Evolutionary conservation across 2,329 filamentous ascomycete genomes (phyloP), one percentile per base, ranked within the genome.

Genomic region (Aspergillus japonicus): DNA sequence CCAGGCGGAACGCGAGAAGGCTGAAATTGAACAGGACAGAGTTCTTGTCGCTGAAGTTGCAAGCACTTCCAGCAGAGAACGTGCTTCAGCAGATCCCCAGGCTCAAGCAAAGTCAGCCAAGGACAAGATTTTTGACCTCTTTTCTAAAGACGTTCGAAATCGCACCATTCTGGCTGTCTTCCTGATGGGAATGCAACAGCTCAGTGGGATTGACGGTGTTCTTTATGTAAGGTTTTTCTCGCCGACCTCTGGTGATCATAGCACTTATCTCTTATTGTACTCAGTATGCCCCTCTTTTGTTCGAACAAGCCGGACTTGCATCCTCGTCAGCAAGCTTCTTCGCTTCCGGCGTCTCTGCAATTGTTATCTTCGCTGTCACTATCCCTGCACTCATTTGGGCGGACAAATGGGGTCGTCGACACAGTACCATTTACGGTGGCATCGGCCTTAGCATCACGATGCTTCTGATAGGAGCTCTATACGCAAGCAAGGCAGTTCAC

Each of bases 171-270:
- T 87, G 19, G 85, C 80, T 0, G 75, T 85, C 0, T 87, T 87
- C 61, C 70, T 87, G 55, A 80, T 88, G 69, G 81, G 77, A 1
- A 85, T 87, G 78, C 79, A 85, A 33, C 86, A 89, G 64, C 73
- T 88, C 0, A 83, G 78, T 29, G 85, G 86, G 0, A 88, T 88
- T 53, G 86, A 89, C 63, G 86, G 83, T 0, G 80, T 88, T 5
- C 76, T 87, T 24, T 88, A 86, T 59, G 83, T 85, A 68, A 69
- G 80, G 75, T 47, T 8, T 24, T 3, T 47, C 5, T 12, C n/a
- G 24, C n/a, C 24, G 5, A 10, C 19, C 4, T 6, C 3, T 42
- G 5, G 29, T 42, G 48, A 8, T 3, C 35, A 52, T 19, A 29
- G 16, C n/a, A 4, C 48, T 44, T 5, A 14, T 5, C 7, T 35